Evolutionary conservation across 495 filamentous ascomycete genomes (phyloP), one percentile per base, ranked within the genome.

Genomic region (Aspergillus cristatus): DNA sequence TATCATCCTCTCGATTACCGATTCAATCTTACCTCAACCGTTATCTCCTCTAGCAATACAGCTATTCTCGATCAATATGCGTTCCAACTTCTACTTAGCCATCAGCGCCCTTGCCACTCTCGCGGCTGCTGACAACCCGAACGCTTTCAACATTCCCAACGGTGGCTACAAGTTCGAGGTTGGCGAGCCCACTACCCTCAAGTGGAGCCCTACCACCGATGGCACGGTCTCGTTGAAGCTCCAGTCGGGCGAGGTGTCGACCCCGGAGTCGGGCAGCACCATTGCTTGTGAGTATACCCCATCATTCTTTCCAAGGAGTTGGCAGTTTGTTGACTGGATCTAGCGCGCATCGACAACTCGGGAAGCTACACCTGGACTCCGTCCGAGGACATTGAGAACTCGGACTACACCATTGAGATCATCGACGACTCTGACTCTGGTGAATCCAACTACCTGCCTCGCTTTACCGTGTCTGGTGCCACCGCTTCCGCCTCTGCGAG

Each of bases 381-480:
- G 6, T 61, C 64, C 29, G 37, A 58, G 32, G 39, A 59, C 34
- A 55, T 74, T 24, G 55, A 51, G 41, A 59, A 66, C 40, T 50
- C 51, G 15, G 69, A 75, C 53, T 81, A 80, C 62, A 70, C 76
- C 22, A 62, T 81, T 38, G 58, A 77, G 46, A 82, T 81, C 40
- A 51, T 74, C 42, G 50, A 60, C 43, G 75, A 72, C 45, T 34
- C 32, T 3, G 53, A 77, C 47, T 18, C 56, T 3, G 38, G 39
- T 35, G 39, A 66, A 31, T 54, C 57, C 54, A 81, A 82, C 62
- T 82, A 75, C 61, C 69, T 74, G 14, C 71, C 74, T 5, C 65
- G 60, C 22, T 81, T 82, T 58, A 49, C 56, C 17, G 65, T 82
- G 18, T 50, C 68, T 15, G 76, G 72, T 18, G 54, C 59, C 18